Conservation (phyloP, 2,329 filamentous ascomycete genomes). For the Aspergillus spinulosporus region DNA sequence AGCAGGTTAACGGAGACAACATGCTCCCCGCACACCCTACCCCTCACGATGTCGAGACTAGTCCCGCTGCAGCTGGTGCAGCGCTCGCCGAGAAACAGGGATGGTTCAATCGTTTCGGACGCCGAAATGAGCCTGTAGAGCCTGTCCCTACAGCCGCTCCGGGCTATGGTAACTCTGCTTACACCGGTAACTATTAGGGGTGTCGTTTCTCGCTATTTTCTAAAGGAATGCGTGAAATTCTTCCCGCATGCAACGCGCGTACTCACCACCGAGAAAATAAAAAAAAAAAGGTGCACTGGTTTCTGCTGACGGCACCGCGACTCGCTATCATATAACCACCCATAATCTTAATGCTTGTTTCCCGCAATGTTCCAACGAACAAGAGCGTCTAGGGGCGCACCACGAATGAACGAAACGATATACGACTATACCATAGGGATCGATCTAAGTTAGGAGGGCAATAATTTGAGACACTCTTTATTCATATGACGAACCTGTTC, state of each 20-base stretch:
- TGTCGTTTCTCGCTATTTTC: background rate
- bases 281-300: background rate
- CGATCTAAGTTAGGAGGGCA: background rate
- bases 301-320: background rate
- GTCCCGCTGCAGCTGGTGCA: constrained; percentile 10
- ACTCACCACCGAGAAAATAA: background rate
- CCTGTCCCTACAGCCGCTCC: background rate
- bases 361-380: background rate
- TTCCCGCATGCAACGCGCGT: background rate
- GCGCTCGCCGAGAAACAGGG: constrained; percentile 17
- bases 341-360: no score
- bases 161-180: constrained; percentile 8
- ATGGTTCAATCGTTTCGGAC: constrained; percentile 7
- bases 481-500: background rate
- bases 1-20: constrained; percentile 32
- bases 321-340: no score
- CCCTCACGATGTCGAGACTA: constrained; percentile 40
- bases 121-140: constrained; percentile 1
- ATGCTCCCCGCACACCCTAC: constrained; percentile 42
- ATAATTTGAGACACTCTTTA: background rate
- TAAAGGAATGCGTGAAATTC: background rate
- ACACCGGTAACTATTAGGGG: constrained; percentile 9
- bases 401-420: background rate
- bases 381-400: background rate
- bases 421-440: background rate